These are phyloP conservation scores for Vaccinium myrtillus DNA, from an alignment of 148 eudicot species.

Conservation along the genomic window DNA sequence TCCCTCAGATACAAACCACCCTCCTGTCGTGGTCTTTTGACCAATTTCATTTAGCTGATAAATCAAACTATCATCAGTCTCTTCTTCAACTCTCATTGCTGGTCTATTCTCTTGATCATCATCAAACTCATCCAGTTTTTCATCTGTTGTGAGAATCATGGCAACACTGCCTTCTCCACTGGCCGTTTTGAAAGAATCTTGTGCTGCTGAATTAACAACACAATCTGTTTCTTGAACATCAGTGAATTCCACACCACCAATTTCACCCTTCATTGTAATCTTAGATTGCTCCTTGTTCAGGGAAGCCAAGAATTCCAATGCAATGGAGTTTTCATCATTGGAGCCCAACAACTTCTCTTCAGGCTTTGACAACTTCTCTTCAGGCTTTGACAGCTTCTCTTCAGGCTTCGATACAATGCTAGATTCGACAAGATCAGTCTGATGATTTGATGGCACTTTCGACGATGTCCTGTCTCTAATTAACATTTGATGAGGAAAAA, in stretches of 20 bases:
- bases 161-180: conserved; percentile 32
- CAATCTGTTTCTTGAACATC: conserved; percentile 51
- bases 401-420: conserved; percentile 22
- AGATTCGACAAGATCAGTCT: conserved; percentile 9
- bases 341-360: conserved; percentile 27
- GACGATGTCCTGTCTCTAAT: conserved; percentile 43
- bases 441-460: conserved; percentile 22
- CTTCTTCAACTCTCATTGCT: conserved; percentile 46
- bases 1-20: conserved; percentile 94
- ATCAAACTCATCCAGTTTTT: conserved; percentile 64
- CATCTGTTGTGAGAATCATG: conserved; percentile 48
- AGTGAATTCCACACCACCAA: conserved; percentile 13
- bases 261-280: conserved; percentile 19
- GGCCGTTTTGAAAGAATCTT: conserved; percentile 27
- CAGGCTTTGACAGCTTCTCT: conserved; percentile 28
- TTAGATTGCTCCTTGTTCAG: conserved; percentile 38
- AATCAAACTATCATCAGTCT: conserved; percentile 41
- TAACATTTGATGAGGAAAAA: conserved; percentile 80
- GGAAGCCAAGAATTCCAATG: conserved; percentile 52
- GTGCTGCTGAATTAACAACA: conserved; percentile 29
- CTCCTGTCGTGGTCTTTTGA: conserved; percentile 63
- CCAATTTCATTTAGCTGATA: conserved; percentile 65
- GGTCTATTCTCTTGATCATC: conserved; percentile 62
- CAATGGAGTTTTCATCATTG: conserved; percentile 43
- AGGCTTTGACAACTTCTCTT: conserved; percentile 27